phyloP scores from a whole-genome alignment of 176 grass and related monocot genomes.

The Oropetium thomaeum region DNA sequence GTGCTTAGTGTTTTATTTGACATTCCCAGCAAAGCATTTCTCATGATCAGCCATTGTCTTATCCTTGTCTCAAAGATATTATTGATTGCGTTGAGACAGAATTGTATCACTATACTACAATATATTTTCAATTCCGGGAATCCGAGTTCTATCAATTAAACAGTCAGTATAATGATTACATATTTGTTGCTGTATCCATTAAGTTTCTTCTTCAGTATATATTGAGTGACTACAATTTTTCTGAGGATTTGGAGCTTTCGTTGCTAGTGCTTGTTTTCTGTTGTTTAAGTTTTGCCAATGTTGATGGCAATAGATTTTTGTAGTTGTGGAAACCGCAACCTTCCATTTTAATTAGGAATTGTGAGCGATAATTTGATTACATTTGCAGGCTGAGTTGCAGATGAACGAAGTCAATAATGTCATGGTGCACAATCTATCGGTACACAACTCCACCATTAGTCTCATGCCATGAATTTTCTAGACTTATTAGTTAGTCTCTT shows the following conservation, averaged over 20 bases:
- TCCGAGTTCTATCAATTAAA: not conserved
- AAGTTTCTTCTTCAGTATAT: not conserved
- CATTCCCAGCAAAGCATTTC: not conserved
- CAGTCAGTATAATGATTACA: not conserved
- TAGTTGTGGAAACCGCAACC: not conserved
- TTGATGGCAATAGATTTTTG: not conserved
- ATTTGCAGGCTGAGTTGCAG: conserved; percentile 92
- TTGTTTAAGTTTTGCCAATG: not conserved
- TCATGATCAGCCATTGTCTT: conserved; percentile 4
- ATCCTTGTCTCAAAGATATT: conserved; percentile 10
- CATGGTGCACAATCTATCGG: conserved; percentile 97
- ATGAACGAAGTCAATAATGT: conserved; percentile 99
- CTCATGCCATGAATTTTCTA: conserved; percentile 9
- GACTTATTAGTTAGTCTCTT: not conserved
- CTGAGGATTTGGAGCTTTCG: not conserved
- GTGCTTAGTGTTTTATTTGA: conserved; percentile 18
- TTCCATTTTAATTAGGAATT: conserved; percentile 26
- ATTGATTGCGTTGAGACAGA: not conserved
- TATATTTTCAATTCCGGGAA: conserved; percentile 12
- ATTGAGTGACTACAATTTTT: conserved; percentile 1
- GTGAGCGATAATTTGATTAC: conserved; percentile 12
- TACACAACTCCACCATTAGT: conserved; percentile 25
- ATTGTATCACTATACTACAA: conserved; percentile 12
- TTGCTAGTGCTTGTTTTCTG: not conserved
- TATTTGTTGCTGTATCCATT: not conserved